Evolutionary conservation across 2,329 filamentous ascomycete genomes (phyloP).

Genomic region (Aspergillus sp.): DNA sequence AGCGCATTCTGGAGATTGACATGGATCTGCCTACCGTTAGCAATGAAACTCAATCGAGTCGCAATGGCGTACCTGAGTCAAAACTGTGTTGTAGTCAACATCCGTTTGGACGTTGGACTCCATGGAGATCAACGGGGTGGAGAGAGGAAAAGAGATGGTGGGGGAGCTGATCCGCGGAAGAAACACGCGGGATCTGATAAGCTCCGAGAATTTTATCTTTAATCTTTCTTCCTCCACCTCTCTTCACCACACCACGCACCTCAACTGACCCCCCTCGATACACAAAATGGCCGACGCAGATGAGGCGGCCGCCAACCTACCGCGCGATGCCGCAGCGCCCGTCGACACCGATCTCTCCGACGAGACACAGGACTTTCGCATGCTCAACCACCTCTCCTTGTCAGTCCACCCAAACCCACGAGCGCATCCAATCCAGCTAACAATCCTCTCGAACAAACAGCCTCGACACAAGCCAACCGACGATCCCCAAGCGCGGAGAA

Average conservation of each 20-base stretch:
- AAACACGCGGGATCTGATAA: constrained; percentile 7
- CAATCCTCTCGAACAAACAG: constrained; percentile 14
- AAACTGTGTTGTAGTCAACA: constrained; percentile 19
- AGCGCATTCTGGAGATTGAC: constrained; percentile 41
- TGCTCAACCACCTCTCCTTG: constrained; percentile 59
- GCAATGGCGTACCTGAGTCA: constrained; percentile 17
- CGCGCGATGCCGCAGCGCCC: constrained; percentile 29
- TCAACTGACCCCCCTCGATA: not conserved
- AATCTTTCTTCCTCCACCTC: not conserved
- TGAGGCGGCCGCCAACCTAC: constrained; percentile 38
- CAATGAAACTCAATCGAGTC: not conserved
- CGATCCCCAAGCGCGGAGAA: constrained; percentile 83
- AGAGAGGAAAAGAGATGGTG: not conserved
- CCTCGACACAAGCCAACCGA: constrained; percentile 30
- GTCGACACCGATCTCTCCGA: constrained; percentile 68
- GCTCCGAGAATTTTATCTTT: constrained; percentile 16
- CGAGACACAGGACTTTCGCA: constrained; percentile 82
- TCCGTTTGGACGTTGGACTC: not conserved
- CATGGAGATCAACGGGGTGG: not conserved
- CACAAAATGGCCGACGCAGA: constrained; percentile 43
- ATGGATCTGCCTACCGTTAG: constrained; percentile 30
- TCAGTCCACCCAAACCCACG: constrained; percentile 21
- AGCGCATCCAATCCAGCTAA: not conserved
- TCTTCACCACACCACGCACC: not conserved
- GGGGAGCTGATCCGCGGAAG: constrained; percentile 3